Percentiles rank a stretch among this genome's conserved stretches.
phyloP scores from a whole-genome alignment of 2,329 filamentous ascomycete genomes.

The Capronia coronata region DNA sequence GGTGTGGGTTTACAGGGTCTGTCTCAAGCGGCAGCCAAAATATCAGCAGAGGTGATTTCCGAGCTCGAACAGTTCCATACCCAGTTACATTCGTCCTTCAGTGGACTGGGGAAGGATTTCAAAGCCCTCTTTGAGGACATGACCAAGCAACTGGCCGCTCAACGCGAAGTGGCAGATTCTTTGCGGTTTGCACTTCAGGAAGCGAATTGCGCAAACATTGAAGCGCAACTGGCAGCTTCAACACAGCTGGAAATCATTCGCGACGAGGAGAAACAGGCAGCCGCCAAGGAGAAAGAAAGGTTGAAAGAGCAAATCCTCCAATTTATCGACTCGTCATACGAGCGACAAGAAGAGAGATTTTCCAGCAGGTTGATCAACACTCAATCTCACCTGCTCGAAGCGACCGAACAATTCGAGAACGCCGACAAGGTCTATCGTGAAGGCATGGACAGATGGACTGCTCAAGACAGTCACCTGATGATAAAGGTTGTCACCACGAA shows the following conservation, averaged over 20 bases:
- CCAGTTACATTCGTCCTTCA: constrained; percentile 76
- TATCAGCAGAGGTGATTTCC: constrained; percentile 79
- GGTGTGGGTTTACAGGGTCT: constrained; percentile 78
- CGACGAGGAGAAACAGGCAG: constrained; percentile 67
- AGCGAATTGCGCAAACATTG: constrained; percentile 61
- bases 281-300: constrained; percentile 65
- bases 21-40: constrained; percentile 75
- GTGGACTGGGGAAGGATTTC: constrained; percentile 75
- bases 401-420: constrained; percentile 59
- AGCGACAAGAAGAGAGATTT: constrained; percentile 66
- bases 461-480: constrained; percentile 61
- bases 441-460: constrained; percentile 68
- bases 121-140: constrained; percentile 78
- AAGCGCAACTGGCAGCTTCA: constrained; percentile 62
- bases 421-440: constrained; percentile 60
- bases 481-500: constrained; percentile 65
- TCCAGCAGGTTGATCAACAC: constrained; percentile 57
- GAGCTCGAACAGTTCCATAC: constrained; percentile 80
- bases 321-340: constrained; percentile 68
- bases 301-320: constrained; percentile 69
- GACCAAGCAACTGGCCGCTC: constrained; percentile 64
- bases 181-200: constrained; percentile 65
- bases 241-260: constrained; percentile 61
- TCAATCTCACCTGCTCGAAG: constrained; percentile 57
- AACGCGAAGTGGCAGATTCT: constrained; percentile 68